Evolutionary conservation across 1,139 yeast genomes (phyloP).

Genomic region (Yamadazyma sp.): DNA sequence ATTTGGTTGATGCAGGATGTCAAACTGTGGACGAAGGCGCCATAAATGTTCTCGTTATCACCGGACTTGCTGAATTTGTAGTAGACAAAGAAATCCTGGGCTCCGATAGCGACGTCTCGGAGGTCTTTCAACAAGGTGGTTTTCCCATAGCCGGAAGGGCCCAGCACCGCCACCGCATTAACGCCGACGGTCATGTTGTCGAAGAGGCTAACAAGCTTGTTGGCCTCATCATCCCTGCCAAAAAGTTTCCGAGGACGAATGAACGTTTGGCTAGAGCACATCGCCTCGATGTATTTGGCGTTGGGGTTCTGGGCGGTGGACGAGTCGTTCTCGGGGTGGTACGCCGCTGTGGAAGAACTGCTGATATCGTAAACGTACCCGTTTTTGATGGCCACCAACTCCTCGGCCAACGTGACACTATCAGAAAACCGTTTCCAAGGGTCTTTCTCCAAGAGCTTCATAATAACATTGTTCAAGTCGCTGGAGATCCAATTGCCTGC

Average conservation of each 20-base stretch:
- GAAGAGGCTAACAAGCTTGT: slow-evolving; percentile 21
- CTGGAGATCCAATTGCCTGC: slow-evolving; percentile 33
- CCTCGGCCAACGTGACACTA: slow-evolving; percentile 38
- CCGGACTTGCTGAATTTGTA: slow-evolving; percentile 42
- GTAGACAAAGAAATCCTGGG: slow-evolving; percentile 38
- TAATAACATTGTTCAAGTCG: slow-evolving; percentile 38
- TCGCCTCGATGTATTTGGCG: neutral
- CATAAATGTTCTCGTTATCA: slow-evolving; percentile 30
- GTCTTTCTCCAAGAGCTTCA: slow-evolving; percentile 46
- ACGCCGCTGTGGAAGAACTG: too few relatives aligned
- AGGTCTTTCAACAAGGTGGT: slow-evolving; percentile 45
- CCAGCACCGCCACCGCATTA: slow-evolving; percentile 38
- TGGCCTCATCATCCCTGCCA: slow-evolving; percentile 37
- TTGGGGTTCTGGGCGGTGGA: too few relatives aligned
- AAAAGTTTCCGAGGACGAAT: slow-evolving; percentile 29
- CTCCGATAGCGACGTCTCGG: slow-evolving; percentile 34
- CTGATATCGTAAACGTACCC: slow-evolving; percentile 19
- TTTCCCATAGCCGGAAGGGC: slow-evolving; percentile 53
- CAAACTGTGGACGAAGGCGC: slow-evolving; percentile 31
- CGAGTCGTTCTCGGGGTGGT: too few relatives aligned
- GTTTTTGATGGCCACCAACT: slow-evolving; percentile 27
- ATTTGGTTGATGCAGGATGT: slow-evolving; percentile 44
- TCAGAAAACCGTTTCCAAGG: slow-evolving; percentile 44
- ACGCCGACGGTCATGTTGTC: slow-evolving; percentile 15
- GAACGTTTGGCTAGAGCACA: slow-evolving; percentile 5